A percentile compares a stretch with the other conserved stretches of the same genome.
These are phyloP conservation scores for Aspergillus asperescens DNA, from an alignment of 495 filamentous ascomycete species.

Conservation along the genomic window DNA sequence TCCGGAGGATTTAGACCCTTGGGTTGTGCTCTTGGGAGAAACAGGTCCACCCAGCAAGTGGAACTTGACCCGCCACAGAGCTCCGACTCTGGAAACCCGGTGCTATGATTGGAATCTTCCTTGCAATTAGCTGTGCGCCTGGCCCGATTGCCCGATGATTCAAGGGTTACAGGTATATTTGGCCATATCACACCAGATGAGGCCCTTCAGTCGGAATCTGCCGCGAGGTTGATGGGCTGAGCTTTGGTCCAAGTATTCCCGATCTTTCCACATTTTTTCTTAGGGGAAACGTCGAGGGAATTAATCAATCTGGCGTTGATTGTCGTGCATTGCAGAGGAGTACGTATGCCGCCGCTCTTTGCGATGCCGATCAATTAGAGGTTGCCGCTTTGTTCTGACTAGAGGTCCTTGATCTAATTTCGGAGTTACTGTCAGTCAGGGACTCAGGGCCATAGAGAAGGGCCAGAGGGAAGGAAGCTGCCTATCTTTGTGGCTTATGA, in stretches of 20 bases:
- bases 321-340: not conserved
- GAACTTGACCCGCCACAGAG: not conserved
- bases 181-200: no score
- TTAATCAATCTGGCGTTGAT: slow-evolving; percentile 2
- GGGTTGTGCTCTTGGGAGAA: slow-evolving; percentile 3
- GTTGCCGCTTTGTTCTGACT: no score
- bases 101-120: not conserved
- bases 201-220: no score
- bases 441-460: no score
- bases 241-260: not conserved
- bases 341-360: not conserved
- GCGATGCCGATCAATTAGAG: slow-evolving; percentile 3
- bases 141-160: not conserved
- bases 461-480: no score
- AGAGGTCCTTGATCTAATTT: no score
- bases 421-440: no score
- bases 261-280: not conserved
- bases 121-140: not conserved
- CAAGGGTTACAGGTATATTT: not conserved
- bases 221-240: not conserved
- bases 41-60: not conserved
- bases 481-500: no score
- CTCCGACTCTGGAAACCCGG: not conserved
- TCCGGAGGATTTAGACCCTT: not conserved
- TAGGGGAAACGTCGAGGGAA: not conserved